Evolutionary conservation across 2,329 filamentous ascomycete genomes (phyloP).

Genomic region (Ascochyta rabiei): DNA sequence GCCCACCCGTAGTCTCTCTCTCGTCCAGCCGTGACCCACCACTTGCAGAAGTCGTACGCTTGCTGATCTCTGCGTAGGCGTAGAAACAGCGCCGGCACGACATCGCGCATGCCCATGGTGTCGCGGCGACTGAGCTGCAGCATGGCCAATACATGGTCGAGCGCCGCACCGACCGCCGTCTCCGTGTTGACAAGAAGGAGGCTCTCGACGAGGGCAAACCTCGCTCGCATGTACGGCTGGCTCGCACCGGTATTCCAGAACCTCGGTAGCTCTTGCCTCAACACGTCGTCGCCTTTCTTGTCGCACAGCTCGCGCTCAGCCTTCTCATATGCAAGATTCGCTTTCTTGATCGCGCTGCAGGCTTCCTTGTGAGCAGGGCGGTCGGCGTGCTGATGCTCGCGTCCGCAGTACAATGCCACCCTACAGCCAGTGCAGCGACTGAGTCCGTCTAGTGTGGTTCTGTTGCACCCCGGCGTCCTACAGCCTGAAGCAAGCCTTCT

Average conservation of each 20-base stretch:
- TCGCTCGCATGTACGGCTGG: slow-evolving; percentile 3
- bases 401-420: slow-evolving; percentile 54
- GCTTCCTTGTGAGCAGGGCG: slow-evolving; percentile 45
- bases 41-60: slow-evolving; percentile 58
- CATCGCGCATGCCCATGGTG: slow-evolving; percentile 52
- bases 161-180: slow-evolving; percentile 46
- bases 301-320: slow-evolving; percentile 26
- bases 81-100: slow-evolving; percentile 53
- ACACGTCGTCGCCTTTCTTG: not conserved
- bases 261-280: not conserved
- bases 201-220: not conserved
- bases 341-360: slow-evolving; percentile 50
- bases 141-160: slow-evolving; percentile 49
- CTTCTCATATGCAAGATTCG: slow-evolving; percentile 30
- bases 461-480: not conserved
- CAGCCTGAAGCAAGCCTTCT: not conserved
- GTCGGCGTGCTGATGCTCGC: slow-evolving; percentile 49
- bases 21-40: slow-evolving; percentile 46
- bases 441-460: slow-evolving; percentile 20
- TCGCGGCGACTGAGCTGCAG: slow-evolving; percentile 54
- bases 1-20: slow-evolving; percentile 46
- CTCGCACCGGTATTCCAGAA: slow-evolving; percentile 1
- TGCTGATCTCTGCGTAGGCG: slow-evolving; percentile 58
- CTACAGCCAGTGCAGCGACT: slow-evolving; percentile 53
- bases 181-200: slow-evolving; percentile 23